Evolutionary conservation across 2,329 filamentous ascomycete genomes (phyloP).

Genomic region (Periglandula ipomoeae): DNA sequence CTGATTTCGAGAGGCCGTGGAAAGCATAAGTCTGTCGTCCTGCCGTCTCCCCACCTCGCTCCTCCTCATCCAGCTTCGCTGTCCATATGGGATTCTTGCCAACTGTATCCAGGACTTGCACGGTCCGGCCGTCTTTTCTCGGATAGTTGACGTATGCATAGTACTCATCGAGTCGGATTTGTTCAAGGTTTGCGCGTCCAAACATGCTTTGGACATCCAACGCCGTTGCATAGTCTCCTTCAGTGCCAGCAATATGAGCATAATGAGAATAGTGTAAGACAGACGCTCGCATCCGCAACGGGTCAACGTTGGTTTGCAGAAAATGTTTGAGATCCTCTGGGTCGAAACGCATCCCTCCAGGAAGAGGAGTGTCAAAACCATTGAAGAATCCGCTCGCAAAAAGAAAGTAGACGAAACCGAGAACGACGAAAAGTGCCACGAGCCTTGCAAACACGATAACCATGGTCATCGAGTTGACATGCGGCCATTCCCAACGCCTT

Average conservation of each 20-base stretch:
- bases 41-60: constrained; percentile 49
- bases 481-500: constrained; percentile 23
- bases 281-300: constrained; percentile 59
- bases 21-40: constrained; percentile 69
- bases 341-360: constrained; percentile 63
- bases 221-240: constrained; percentile 81
- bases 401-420: constrained; percentile 71
- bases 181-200: constrained; percentile 60
- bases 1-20: constrained; percentile 80
- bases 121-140: constrained; percentile 61
- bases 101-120: constrained; percentile 68
- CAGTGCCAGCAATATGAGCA: constrained; percentile 87
- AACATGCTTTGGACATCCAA: constrained; percentile 79
- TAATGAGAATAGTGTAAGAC: constrained; percentile 71
- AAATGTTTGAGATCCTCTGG: constrained; percentile 72
- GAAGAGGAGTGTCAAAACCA: constrained; percentile 50
- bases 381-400: constrained; percentile 80
- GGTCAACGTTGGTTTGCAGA: constrained; percentile 64
- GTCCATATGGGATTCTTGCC: constrained; percentile 59
- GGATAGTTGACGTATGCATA: constrained; percentile 92
- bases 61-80: constrained; percentile 75
- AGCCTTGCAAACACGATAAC: constrained; percentile 62
- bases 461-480: constrained; percentile 32
- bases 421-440: constrained; percentile 64
- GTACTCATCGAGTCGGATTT: constrained; percentile 68